phyloP scores from a whole-genome alignment of 495 filamentous ascomycete species.

The Daldinia childiae region DNA sequence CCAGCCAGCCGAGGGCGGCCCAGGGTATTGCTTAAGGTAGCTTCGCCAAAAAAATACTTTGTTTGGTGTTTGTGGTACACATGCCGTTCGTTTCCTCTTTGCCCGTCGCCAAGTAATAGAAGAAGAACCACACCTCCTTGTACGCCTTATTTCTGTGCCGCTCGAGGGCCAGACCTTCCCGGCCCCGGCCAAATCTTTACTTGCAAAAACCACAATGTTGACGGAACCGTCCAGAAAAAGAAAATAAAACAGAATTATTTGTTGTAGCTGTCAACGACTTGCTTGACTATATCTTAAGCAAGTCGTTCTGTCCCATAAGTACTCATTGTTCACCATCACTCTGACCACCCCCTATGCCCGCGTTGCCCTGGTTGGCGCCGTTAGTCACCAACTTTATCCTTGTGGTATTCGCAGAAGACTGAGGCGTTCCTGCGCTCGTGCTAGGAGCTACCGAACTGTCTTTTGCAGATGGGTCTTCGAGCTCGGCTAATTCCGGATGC shows the following conservation, averaged over 20 bases:
- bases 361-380: slow-evolving; percentile 55
- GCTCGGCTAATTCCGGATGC: slow-evolving; percentile 77
- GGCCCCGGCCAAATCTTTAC: slow-evolving; percentile 12
- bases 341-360: slow-evolving; percentile 49
- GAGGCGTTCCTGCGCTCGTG: slow-evolving; percentile 75
- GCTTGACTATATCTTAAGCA: not conserved
- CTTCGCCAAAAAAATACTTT: not conserved
- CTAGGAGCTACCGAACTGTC: slow-evolving; percentile 72
- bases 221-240: slow-evolving; percentile 5
- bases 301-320: not conserved
- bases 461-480: slow-evolving; percentile 67
- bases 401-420: slow-evolving; percentile 59
- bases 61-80: slow-evolving; percentile 40
- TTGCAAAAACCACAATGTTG: slow-evolving; percentile 18
- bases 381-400: slow-evolving; percentile 68
- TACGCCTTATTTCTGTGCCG: slow-evolving; percentile 9
- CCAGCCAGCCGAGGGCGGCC: not conserved
- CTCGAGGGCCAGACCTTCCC: not conserved
- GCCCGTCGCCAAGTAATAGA: slow-evolving; percentile 11
- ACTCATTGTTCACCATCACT: slow-evolving; percentile 57
- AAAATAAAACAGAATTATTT: slow-evolving; percentile 7
- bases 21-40: not conserved
- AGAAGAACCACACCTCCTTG: not conserved
- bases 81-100: slow-evolving; percentile 33
- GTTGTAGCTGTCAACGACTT: not conserved